Evolutionary conservation across 2,329 filamentous ascomycete genomes (phyloP).

Genomic region (Colletotrichum plurivorum): DNA sequence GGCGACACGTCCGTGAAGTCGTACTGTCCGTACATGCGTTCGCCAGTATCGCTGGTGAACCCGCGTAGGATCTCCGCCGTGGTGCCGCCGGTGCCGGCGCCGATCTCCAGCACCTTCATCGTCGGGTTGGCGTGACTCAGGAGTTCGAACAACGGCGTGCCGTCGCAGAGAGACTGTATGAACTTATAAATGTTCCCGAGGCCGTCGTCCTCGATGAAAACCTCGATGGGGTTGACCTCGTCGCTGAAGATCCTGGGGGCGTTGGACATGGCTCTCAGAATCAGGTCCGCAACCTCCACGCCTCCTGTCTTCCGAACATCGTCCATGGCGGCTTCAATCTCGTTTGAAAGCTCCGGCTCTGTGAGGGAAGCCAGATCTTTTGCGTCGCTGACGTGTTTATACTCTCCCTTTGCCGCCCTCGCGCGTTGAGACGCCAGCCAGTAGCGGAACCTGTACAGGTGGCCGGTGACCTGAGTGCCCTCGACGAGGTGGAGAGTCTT

Average conservation of each 20-base stretch:
- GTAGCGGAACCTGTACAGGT: slow-evolving; percentile 10
- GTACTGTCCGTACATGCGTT: slow-evolving; percentile 42
- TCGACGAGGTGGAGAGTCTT: slow-evolving; percentile 11
- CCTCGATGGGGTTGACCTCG: slow-evolving; percentile 46
- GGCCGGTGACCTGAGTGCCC: slow-evolving; percentile 2
- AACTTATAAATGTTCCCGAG: slow-evolving; percentile 38
- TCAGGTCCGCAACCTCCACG: slow-evolving; percentile 10
- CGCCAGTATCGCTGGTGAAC: neutral
- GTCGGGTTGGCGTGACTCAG: slow-evolving; percentile 44
- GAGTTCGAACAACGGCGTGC: slow-evolving; percentile 2
- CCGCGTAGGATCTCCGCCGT: slow-evolving; percentile 17
- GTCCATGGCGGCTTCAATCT: slow-evolving; percentile 6
- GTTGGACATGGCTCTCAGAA: slow-evolving; percentile 28
- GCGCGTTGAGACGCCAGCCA: slow-evolving; percentile 2
- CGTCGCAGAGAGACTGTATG: slow-evolving; percentile 17
- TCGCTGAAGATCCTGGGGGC: slow-evolving; percentile 42
- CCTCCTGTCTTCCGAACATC: neutral
- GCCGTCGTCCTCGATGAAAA: slow-evolving; percentile 49
- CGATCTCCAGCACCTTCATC: slow-evolving; percentile 14
- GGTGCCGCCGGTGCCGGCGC: slow-evolving; percentile 12
- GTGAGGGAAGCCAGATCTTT: neutral
- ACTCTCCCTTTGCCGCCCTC: slow-evolving; percentile 2
- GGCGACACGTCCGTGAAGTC: slow-evolving; percentile 48
- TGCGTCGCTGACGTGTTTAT: slow-evolving; percentile 9
- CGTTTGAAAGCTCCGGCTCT: neutral